phyloP scores from a whole-genome alignment of 305 asterid genomes.

The Solanum hybrid region DNA sequence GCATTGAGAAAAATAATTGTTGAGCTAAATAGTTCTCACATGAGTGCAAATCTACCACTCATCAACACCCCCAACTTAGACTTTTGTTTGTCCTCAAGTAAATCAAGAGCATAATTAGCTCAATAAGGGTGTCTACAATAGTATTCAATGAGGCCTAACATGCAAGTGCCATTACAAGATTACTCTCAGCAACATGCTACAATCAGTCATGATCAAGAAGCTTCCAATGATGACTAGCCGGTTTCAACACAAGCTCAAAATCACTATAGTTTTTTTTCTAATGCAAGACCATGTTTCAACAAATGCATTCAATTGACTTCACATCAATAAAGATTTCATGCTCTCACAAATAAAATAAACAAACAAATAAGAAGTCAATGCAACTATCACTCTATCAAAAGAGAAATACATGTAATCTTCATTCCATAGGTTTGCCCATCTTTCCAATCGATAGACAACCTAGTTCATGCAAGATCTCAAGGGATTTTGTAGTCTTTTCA shows the following conservation, averaged over 20 bases:
- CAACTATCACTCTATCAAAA: neutral
- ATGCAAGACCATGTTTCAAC: neutral
- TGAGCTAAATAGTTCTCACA: neutral
- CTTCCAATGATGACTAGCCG: neutral
- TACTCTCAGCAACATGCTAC: neutral
- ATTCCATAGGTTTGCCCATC: neutral
- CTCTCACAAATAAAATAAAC: neutral
- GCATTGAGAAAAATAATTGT: neutral
- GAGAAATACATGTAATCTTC: neutral
- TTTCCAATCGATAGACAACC: neutral
- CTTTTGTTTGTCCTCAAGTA: neutral
- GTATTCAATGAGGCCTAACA: neutral
- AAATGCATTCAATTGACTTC: neutral
- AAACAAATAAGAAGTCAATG: neutral
- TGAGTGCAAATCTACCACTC: neutral
- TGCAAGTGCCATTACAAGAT: neutral
- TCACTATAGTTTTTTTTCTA: neutral
- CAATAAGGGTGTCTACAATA: neutral
- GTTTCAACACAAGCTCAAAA: neutral
- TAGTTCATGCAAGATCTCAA: neutral
- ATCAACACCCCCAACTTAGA: neutral
- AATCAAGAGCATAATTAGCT: neutral
- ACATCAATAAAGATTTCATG: neutral
- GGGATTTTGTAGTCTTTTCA: neutral
- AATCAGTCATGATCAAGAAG: neutral